Evolutionary conservation across 2,329 filamentous ascomycete genomes (phyloP).

Genomic region (Cercospora canescens): DNA sequence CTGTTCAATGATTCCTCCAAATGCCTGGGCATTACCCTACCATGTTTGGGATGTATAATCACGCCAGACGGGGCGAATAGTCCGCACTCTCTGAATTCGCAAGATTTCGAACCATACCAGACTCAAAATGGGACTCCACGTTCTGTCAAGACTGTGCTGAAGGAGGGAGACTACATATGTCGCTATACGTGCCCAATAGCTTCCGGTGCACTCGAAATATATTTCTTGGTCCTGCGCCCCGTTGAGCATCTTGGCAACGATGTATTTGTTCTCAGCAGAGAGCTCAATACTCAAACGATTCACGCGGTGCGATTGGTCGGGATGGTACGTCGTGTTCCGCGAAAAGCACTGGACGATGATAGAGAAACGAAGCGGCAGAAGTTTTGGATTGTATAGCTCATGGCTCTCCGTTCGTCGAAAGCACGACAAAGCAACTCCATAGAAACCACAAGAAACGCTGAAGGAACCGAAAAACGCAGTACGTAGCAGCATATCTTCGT

Average conservation of each 20-base stretch:
- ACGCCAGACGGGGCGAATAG: background rate
- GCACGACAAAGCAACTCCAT: background rate
- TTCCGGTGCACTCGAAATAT: no score
- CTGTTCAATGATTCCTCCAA: background rate
- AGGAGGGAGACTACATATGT: background rate
- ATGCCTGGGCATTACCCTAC: background rate
- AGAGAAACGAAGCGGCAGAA: background rate
- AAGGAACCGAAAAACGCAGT: background rate
- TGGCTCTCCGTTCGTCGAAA: background rate
- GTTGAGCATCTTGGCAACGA: background rate
- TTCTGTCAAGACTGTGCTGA: background rate
- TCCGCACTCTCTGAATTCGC: background rate
- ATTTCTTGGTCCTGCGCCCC: no score
- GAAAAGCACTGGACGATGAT: background rate
- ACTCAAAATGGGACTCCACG: background rate
- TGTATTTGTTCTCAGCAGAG: background rate
- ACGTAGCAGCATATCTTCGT: no score
- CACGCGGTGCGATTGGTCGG: background rate
- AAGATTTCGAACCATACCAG: background rate
- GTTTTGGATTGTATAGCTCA: background rate
- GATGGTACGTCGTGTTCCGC: background rate
- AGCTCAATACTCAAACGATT: background rate
- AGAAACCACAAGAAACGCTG: no score
- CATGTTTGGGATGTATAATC: background rate
- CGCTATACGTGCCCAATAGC: background rate